Conservation (phyloP, 148 eudicot species). For the Salicornia ramosissima region DNA sequence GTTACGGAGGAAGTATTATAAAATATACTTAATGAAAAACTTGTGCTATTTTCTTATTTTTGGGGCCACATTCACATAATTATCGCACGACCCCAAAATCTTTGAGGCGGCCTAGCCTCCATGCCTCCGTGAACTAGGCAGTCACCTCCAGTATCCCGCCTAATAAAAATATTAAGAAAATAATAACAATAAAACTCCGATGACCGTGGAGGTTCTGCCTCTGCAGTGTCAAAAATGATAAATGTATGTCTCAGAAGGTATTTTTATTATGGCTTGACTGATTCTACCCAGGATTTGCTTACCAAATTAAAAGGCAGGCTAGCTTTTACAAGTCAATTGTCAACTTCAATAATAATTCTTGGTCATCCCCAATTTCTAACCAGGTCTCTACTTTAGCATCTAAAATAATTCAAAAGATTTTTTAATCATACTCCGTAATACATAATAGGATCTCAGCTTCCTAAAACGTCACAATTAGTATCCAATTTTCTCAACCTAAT, state of each 20-base stretch:
- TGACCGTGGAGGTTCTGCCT: too few relatives aligned
- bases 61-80: too few relatives aligned
- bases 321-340: conserved; percentile 18
- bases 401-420: not conserved
- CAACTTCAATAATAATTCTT: conserved; percentile 19
- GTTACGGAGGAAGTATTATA: too few relatives aligned
- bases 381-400: not conserved
- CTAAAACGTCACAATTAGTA: not conserved
- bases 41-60: too few relatives aligned
- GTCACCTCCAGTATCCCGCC: not conserved
- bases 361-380: conserved; percentile 13
- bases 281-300: conserved; percentile 11
- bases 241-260: not conserved
- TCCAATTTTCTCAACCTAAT: conserved; percentile 6
- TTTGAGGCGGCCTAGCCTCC: too few relatives aligned
- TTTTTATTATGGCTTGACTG: conserved; percentile 14
- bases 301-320: conserved; percentile 2
- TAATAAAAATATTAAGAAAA: too few relatives aligned
- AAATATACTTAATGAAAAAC: too few relatives aligned
- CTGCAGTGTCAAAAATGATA: too few relatives aligned
- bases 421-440: not conserved
- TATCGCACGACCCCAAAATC: too few relatives aligned
- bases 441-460: conserved; percentile 10
- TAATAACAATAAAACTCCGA: too few relatives aligned
- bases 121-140: not conserved